These are phyloP conservation scores for Cladosporium cucumerinum DNA, from an alignment of 2,329 filamentous ascomycete genomes.

Conservation along the genomic window DNA sequence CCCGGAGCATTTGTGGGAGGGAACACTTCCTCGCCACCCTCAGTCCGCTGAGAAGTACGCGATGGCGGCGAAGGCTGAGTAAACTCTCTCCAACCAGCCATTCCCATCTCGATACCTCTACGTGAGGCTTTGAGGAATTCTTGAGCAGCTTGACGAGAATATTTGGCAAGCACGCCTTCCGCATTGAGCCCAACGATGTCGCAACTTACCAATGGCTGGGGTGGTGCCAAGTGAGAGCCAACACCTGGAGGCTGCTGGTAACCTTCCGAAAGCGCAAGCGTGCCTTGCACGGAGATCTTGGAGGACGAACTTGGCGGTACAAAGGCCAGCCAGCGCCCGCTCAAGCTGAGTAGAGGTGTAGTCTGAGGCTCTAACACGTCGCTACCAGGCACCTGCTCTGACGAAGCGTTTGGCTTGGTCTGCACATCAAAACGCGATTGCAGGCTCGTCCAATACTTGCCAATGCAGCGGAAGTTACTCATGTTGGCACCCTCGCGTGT, in stretches of 20 bases:
- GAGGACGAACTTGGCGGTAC: slow-evolving; percentile 71
- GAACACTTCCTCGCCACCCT: slow-evolving; percentile 43
- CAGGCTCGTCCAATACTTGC: slow-evolving; percentile 88
- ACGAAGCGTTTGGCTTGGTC: slow-evolving; percentile 28
- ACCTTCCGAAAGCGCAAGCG: slow-evolving; percentile 51
- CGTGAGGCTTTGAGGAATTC: slow-evolving; percentile 68
- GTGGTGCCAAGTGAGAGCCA: slow-evolving; percentile 62
- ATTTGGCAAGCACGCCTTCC: slow-evolving; percentile 44
- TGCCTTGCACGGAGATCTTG: slow-evolving; percentile 65
- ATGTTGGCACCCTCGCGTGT: slow-evolving; percentile 17
- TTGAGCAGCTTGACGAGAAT: slow-evolving; percentile 68
- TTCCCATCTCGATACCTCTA: slow-evolving; percentile 62
- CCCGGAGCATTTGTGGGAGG: slow-evolving; percentile 70
- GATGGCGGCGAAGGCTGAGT: slow-evolving; percentile 58
- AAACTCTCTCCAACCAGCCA: slow-evolving; percentile 76
- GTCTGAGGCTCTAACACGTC: slow-evolving; percentile 21
- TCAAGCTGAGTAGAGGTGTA: slow-evolving; percentile 65
- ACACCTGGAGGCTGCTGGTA: slow-evolving; percentile 55
- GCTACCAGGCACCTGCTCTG: slow-evolving; percentile 25
- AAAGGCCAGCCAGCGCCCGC: slow-evolving; percentile 72
- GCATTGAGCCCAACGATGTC: slow-evolving; percentile 69
- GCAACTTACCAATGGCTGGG: slow-evolving; percentile 64
- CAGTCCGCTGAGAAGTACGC: background rate
- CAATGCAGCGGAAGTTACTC: slow-evolving; percentile 62
- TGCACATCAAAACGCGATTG: slow-evolving; percentile 22